Evolutionary conservation across 768 basidiomycete genomes (phyloP).

Genomic region (Mycena kentingensis): DNA sequence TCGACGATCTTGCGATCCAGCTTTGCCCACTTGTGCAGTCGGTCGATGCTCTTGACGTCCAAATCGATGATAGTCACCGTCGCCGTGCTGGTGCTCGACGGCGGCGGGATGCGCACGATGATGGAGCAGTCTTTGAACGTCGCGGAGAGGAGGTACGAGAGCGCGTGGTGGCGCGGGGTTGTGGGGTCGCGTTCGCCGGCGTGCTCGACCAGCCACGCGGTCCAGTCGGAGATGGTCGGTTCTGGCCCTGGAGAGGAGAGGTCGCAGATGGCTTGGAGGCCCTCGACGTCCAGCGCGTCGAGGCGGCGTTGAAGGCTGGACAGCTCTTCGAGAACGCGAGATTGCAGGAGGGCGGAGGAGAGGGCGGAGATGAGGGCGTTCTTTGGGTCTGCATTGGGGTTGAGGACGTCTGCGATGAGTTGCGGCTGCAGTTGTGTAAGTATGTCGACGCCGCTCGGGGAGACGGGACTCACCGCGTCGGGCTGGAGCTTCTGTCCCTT

Average conservation of each 20-base stretch:
- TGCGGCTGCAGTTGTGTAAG: neutral
- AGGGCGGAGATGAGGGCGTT: slow-evolving; percentile 55
- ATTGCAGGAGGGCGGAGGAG: slow-evolving; percentile 47
- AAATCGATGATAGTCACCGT: slow-evolving; percentile 78
- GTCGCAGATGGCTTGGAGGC: slow-evolving; percentile 55
- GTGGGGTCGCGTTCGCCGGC: slow-evolving; percentile 24
- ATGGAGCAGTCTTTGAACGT: slow-evolving; percentile 96
- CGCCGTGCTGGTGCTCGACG: slow-evolving; percentile 53
- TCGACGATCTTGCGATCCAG: slow-evolving; percentile 70
- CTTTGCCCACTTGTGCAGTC: slow-evolving; percentile 69
- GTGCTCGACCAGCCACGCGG: slow-evolving; percentile 60
- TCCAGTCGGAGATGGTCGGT: slow-evolving; percentile 67
- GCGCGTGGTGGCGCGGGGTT: slow-evolving; percentile 60
- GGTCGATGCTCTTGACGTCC: slow-evolving; percentile 72
- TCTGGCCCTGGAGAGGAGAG: slow-evolving; percentile 38
- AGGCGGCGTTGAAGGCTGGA: slow-evolving; percentile 70
- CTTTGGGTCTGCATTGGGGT: slow-evolving; percentile 39
- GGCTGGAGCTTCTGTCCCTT: slow-evolving; percentile 62
- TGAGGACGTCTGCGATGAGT: slow-evolving; percentile 26
- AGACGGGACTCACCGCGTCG: slow-evolving; percentile 48
- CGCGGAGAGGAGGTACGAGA: slow-evolving; percentile 84
- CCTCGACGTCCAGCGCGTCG: slow-evolving; percentile 85
- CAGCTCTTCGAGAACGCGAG: slow-evolving; percentile 56
- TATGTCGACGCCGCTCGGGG: neutral
- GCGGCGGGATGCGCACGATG: slow-evolving; percentile 34